Base-by-base conservation (phyloP, 2,329 filamentous ascomycete species). In the Cladosporium austrohemisphaericum region DNA sequence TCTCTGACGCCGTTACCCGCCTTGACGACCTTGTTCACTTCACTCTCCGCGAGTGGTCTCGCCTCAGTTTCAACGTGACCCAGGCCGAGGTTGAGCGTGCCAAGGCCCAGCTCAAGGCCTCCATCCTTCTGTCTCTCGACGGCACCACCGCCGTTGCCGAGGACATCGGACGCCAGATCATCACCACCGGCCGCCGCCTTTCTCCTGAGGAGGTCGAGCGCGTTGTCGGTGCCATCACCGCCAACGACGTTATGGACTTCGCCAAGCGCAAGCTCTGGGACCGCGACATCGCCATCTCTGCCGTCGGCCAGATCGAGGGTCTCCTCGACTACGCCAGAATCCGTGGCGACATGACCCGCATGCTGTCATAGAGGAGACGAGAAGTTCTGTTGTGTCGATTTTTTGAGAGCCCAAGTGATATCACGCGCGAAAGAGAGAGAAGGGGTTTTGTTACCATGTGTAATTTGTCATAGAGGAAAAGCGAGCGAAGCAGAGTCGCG, bases 81-180 rank as follows among this genome's bases (percentile, higher is more conserved):
- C 81, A 89, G 68, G 84, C 91, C 59, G 93, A 98, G 77, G 87
- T 91, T 54, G 93, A 98, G 83, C 92, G 93, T 62, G 93, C 93
- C 73, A 98, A 98, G 83, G 88, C 93, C 57, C 93, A 98, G 78
- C 85, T 98, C 65, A 98, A 98, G 83, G 93, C 93, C 55, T 95
- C 91, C 49, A 91, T 98, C 66, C 88, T 98, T 55, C 84, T 98
- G 59, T 95, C 90, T 46, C 88, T 98, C 25, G 93, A 98, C 71
- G 94, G 91, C 71, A 97, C 93, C 67, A 97, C 93, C 41, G 90
- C 93, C 63, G 86, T 96, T 49, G 93, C 93, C 54, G 93, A 98
- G 79, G 93, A 98, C 70, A 95, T 98, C 71, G 93, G 93, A 67
- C 88, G 93, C 72, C 93, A 98, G 77, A 90, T 98, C 74, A 84